Evolutionary conservation across 2,329 filamentous ascomycete species (phyloP), one percentile per base, ranked within the genome.

Genomic region (Diplodia scrobiculata): DNA sequence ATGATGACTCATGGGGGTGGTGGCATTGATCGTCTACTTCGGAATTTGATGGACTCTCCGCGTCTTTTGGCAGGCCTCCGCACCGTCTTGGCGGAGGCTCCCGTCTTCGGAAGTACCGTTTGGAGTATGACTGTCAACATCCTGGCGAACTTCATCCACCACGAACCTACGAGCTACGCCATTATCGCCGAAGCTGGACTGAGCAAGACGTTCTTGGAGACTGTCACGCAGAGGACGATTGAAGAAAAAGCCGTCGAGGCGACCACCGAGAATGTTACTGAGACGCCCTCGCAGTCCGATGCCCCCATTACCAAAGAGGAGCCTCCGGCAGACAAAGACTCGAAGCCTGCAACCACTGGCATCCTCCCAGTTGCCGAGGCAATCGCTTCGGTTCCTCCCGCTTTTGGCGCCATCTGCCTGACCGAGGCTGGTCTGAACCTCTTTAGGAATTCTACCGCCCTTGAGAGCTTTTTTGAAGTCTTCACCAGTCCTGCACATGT

Each of bases 91-190:
- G 87, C 89, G 69, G 90, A 96, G 72, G 89, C 91, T 45, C 83
- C 83, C 63, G 83, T 88, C 45, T 99, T 93, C 75, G 95, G 95
- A 13, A 95, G 94, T 1, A 89, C 95, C 67, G 92, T 98, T 5
- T 99, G 95, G 95, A 97, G 92, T 58, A 93, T 93, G 75, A 90
- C 92, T 6, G 91, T 97, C 68, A 93, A 89, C 65, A 94, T 97
- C 66, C 82, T 99, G 60, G 95, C 91, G 74, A 94, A 92, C 72
- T 99, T 99, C 77, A 96, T 99, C 72, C 96, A 99, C 79, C 97
- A 98, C 74, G 95, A 99, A 73, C 95, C 95, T 0, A 99, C 95
- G 0, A 99, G 95, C 77, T 99, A 97, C 76, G 90, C 92, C 32
- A 92, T 97, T 27, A 95, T 99, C 70, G 92, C 91, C 14, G 95